Evolutionary conservation across 441 rosid species (phyloP).

Genomic region (Gossypium trilobum): DNA sequence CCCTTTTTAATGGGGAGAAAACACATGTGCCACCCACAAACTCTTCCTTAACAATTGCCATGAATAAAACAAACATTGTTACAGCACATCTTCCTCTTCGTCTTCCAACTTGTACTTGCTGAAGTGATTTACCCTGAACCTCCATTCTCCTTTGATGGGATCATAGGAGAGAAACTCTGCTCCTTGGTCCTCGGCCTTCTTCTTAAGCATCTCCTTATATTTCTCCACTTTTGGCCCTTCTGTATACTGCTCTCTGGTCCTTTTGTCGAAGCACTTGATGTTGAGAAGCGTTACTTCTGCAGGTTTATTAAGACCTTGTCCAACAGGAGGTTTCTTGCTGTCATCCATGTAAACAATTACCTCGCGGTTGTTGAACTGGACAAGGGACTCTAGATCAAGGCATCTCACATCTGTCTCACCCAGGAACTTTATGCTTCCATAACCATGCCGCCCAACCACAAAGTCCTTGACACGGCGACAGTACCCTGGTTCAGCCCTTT

Average conservation of each 20-base stretch:
- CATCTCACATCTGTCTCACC: slow-evolving; percentile 82
- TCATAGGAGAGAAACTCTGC: slow-evolving; percentile 84
- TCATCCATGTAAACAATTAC: slow-evolving; percentile 96
- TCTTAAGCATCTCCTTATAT: slow-evolving; percentile 75
- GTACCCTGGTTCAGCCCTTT: slow-evolving; percentile 70
- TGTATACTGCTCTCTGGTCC: slow-evolving; percentile 53
- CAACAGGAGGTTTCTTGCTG: slow-evolving; percentile 78
- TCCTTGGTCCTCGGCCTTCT: slow-evolving; percentile 83
- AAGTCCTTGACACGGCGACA: slow-evolving; percentile 69
- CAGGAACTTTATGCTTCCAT: slow-evolving; percentile 73
- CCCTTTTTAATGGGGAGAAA: slow-evolving; percentile 2
- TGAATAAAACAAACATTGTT: too few species aligned
- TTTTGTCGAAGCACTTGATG: slow-evolving; percentile 79
- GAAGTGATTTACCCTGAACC: slow-evolving; percentile 77
- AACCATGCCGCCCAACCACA: slow-evolving; percentile 84
- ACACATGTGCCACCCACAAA: background rate
- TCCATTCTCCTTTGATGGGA: slow-evolving; percentile 77
- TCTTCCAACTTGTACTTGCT: slow-evolving; percentile 57
- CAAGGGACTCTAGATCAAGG: slow-evolving; percentile 70
- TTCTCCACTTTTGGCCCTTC: slow-evolving; percentile 65
- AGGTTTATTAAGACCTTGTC: slow-evolving; percentile 88
- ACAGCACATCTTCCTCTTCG: slow-evolving; percentile 22
- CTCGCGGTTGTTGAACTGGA: slow-evolving; percentile 81
- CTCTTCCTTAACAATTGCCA: background rate
- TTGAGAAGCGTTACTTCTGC: slow-evolving; percentile 88